A percentile compares a stretch with the other conserved stretches of the same genome.
Evolutionary conservation across 148 eudicot genomes (phyloP).

Genomic region (Chenopodium suecicum): DNA sequence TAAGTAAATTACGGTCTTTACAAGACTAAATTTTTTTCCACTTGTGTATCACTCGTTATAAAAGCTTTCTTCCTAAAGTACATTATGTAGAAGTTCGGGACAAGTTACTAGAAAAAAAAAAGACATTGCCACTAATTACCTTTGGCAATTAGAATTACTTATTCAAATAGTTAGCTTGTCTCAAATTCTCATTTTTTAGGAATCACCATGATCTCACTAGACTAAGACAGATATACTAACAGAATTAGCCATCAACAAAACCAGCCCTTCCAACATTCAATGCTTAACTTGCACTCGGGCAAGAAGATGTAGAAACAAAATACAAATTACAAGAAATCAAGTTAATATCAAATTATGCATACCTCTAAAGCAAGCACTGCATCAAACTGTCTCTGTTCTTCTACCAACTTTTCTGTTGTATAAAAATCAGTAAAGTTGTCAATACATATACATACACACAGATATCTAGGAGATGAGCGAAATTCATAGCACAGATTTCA

Average conservation of each 20-base stretch:
- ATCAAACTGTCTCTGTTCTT: slow-evolving; percentile 72
- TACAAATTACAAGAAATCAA: too few relatives aligned
- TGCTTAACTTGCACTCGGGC: too few relatives aligned
- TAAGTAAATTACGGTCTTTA: too few relatives aligned
- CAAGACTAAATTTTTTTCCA: too few relatives aligned
- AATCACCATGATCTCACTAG: not conserved
- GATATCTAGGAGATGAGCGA: not conserved
- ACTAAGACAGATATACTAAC: not conserved
- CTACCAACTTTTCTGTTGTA: slow-evolving; percentile 78
- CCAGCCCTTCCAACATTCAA: not conserved
- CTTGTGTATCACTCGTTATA: not conserved
- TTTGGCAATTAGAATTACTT: not conserved
- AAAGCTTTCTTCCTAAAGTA: not conserved
- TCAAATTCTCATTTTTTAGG: not conserved
- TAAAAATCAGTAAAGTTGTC: slow-evolving; percentile 12
- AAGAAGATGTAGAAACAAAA: not conserved
- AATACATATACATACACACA: slow-evolving; percentile 3
- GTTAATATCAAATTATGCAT: not conserved
- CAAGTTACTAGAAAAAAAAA: not conserved
- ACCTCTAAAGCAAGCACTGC: slow-evolving; percentile 96
- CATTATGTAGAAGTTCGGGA: not conserved
- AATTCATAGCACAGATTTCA: not conserved
- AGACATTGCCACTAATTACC: too few relatives aligned
- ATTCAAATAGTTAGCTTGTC: not conserved
- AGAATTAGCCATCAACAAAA: not conserved